phyloP scores from a whole-genome alignment of 1,284 basidiomycete species.

The Chondrostereum purpureum region DNA sequence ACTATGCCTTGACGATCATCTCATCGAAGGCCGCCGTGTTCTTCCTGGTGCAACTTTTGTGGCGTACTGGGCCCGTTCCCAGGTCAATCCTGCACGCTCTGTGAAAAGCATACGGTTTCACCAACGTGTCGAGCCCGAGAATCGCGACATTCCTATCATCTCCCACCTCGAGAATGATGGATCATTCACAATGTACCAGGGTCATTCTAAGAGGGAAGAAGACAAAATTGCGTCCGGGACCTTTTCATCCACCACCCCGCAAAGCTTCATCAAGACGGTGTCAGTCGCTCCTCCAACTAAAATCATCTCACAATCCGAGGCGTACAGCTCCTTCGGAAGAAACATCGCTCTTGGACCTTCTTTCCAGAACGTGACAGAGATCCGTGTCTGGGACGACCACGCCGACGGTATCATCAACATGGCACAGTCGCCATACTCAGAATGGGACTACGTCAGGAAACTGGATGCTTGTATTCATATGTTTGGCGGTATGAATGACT shows the following conservation, averaged over 20 bases:
- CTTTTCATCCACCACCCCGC: conserved; percentile 9
- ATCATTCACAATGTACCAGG: conserved; percentile 18
- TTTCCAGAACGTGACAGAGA: conserved; percentile 26
- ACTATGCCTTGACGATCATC: conserved; percentile 25
- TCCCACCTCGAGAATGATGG: conserved; percentile 17
- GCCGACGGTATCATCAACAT: conserved; percentile 23
- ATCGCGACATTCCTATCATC: conserved; percentile 16
- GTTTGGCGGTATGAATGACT: conserved; percentile 23
- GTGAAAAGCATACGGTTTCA: conserved; percentile 23
- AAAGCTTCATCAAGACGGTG: background rate
- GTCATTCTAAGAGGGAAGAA: conserved; percentile 10
- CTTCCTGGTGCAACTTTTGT: conserved; percentile 29
- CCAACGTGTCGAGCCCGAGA: conserved; percentile 19
- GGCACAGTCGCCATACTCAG: conserved; percentile 16
- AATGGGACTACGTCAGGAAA: conserved; percentile 26
- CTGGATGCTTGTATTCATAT: conserved; percentile 29
- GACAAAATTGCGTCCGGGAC: conserved; percentile 24
- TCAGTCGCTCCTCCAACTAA: background rate
- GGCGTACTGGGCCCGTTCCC: conserved; percentile 21
- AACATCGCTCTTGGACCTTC: conserved; percentile 25
- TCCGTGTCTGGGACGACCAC: conserved; percentile 22
- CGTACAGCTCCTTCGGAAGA: background rate
- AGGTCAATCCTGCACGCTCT: conserved; percentile 8
- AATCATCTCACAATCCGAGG: background rate
- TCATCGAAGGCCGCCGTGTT: conserved; percentile 25